A percentile compares a stretch with the other conserved stretches of the same genome.
These are phyloP conservation scores for Coemansia sp. DNA, from an alignment of 192 early-diverging fungal genomes.

Conservation along the genomic window DNA sequence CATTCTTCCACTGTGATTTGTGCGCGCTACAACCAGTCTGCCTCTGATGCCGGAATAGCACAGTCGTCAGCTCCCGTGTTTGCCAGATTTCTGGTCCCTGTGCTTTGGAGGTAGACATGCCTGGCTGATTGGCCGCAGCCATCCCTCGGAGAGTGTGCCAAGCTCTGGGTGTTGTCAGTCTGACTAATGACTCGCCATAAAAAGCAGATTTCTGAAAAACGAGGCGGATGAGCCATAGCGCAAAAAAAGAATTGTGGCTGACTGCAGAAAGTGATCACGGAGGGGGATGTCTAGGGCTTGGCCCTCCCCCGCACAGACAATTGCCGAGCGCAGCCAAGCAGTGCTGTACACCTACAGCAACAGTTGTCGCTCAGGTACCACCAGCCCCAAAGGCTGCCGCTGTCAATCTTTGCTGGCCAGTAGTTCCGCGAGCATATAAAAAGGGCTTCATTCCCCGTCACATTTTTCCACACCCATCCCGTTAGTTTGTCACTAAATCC, in stretches of 20 bases:
- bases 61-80: neutral
- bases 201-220: conserved; percentile 5
- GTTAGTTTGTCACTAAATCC: neutral
- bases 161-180: neutral
- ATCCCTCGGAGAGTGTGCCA: neutral
- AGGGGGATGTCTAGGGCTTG: conserved; percentile 4
- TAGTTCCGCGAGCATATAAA: conserved; percentile 4
- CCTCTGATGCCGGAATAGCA: neutral
- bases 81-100: neutral
- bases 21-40: neutral
- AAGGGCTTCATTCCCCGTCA: neutral
- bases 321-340: neutral
- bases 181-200: conserved; percentile 11
- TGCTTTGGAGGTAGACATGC: neutral
- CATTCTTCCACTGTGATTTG: neutral
- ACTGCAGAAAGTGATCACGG: neutral
- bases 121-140: neutral
- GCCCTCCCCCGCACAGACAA: neutral
- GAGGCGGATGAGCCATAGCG: conserved; percentile 26
- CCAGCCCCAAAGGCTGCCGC: neutral
- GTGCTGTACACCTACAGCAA: neutral
- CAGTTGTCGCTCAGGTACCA: neutral
- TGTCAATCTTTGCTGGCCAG: neutral
- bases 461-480: neutral
- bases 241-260: conserved; percentile 2